These are phyloP conservation scores for Penicillium sp. DNA, from an alignment of 2,329 filamentous ascomycete genomes.

Conservation along the genomic window DNA sequence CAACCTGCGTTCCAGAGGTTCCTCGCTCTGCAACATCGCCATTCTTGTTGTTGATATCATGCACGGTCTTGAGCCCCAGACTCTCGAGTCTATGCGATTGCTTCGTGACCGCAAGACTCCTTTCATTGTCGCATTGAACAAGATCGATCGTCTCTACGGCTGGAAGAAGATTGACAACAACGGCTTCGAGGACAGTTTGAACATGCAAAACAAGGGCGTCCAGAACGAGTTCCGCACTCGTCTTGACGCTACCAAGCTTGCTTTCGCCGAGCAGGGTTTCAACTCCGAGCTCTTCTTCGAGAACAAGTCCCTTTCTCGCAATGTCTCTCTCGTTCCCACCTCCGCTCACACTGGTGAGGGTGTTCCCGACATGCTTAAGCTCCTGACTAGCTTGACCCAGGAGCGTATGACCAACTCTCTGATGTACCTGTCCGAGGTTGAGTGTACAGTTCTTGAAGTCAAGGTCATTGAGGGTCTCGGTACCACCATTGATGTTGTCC, in stretches of 20 bases:
- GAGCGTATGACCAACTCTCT: constrained; percentile 95
- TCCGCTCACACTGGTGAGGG: constrained; percentile 98
- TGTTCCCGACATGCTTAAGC: constrained; percentile 97
- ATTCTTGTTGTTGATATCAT: constrained; percentile 99
- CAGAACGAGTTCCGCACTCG: constrained; percentile 93
- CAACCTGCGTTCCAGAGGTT: constrained; percentile 93
- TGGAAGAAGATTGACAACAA: constrained; percentile 99
- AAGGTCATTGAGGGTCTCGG: constrained; percentile 99
- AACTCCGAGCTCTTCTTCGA: constrained; percentile 96
- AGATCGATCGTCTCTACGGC: constrained; percentile 98
- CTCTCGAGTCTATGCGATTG: constrained; percentile 93
- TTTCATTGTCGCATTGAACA: constrained; percentile 98
- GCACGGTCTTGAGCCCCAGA: constrained; percentile 98
- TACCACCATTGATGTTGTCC: constrained; percentile 95
- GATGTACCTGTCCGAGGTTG: constrained; percentile 98
- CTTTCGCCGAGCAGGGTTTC: constrained; percentile 95
- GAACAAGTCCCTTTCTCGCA: constrained; percentile 95
- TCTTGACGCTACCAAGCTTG: constrained; percentile 85
- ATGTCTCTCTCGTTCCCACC: constrained; percentile 94
- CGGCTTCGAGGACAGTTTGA: constrained; percentile 90
- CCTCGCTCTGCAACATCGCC: constrained; percentile 98
- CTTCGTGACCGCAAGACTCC: constrained; percentile 92
- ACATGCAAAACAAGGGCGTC: constrained; percentile 86
- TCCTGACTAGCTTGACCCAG: constrained; percentile 87
- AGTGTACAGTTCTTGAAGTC: constrained; percentile 96